phyloP scores from a whole-genome alignment of 2,329 filamentous ascomycete species.

The Botrytis squamosa region DNA sequence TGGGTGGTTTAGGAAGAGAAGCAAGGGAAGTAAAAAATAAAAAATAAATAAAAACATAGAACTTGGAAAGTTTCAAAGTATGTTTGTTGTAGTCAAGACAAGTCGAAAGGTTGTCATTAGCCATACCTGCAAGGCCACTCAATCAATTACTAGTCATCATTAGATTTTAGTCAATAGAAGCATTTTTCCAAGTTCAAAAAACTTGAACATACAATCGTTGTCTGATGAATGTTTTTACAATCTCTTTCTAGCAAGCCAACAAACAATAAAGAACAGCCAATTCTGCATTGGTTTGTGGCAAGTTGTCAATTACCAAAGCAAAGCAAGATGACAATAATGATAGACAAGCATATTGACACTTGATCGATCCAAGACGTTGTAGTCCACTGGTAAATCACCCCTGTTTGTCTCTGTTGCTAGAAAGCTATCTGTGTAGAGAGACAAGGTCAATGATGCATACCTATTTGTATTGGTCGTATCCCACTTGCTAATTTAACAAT shows the following conservation, averaged over 20 bases:
- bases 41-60: neutral
- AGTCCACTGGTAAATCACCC: neutral
- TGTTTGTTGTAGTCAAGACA: too few relatives aligned
- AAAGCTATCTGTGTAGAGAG: neutral
- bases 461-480: neutral
- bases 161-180: neutral
- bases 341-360: neutral
- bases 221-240: neutral
- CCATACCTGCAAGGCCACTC: neutral
- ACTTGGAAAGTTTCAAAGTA: neutral
- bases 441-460: neutral
- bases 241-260: neutral
- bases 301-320: neutral
- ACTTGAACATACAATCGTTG: neutral
- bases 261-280: neutral
- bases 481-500: neutral
- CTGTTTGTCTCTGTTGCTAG: neutral
- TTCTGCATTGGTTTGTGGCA: neutral
- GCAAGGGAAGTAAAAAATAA: too few relatives aligned
- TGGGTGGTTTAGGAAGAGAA: neutral
- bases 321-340: neutral
- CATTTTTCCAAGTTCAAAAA: neutral
- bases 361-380: neutral
- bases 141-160: accelerated
- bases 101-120: neutral